Percentiles rank a stretch among this genome's conserved stretches.
phyloP scores from a whole-genome alignment of 257 asterid genomes.

The Primulina tabacum region DNA sequence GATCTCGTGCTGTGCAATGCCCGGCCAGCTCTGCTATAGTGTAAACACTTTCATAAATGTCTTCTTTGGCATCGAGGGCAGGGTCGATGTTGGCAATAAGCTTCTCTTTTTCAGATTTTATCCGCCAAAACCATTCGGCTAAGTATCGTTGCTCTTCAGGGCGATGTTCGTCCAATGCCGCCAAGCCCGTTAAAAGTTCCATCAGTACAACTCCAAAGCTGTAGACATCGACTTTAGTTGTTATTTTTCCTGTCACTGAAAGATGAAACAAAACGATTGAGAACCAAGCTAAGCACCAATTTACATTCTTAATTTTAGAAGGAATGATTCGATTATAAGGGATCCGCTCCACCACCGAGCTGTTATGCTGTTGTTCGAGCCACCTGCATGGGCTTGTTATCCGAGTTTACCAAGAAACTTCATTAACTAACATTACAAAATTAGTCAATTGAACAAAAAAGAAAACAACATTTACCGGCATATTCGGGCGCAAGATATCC shows the following conservation, averaged over 20 bases:
- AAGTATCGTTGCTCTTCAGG: constrained; percentile 21
- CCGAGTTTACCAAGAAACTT: too few species aligned
- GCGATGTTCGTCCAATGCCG: constrained; percentile 19
- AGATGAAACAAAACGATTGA: background rate
- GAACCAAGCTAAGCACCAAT: too few species aligned
- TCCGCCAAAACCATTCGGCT: constrained; percentile 18
- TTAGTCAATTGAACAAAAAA: too few species aligned
- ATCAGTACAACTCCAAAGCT: constrained; percentile 21
- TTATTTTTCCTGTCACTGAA: constrained; percentile 18
- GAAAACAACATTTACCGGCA: constrained; percentile 3
- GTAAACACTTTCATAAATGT: background rate
- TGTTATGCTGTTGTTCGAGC: too few species aligned
- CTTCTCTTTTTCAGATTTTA: constrained; percentile 4
- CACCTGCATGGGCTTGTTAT: too few species aligned
- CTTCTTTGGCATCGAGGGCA: background rate
- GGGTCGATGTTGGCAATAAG: constrained; percentile 16
- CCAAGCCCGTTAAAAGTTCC: constrained; percentile 19
- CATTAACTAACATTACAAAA: too few species aligned
- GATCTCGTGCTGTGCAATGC: constrained; percentile 24
- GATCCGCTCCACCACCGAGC: background rate
- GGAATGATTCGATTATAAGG: too few species aligned
- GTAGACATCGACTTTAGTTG: constrained; percentile 20
- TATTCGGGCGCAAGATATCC: constrained; percentile 22
- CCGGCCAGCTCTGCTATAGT: constrained; percentile 20
- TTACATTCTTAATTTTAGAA: too few species aligned